Evolutionary conservation across 192 early-diverging fungal species (phyloP).

Genomic region (Coemansia sp.): DNA sequence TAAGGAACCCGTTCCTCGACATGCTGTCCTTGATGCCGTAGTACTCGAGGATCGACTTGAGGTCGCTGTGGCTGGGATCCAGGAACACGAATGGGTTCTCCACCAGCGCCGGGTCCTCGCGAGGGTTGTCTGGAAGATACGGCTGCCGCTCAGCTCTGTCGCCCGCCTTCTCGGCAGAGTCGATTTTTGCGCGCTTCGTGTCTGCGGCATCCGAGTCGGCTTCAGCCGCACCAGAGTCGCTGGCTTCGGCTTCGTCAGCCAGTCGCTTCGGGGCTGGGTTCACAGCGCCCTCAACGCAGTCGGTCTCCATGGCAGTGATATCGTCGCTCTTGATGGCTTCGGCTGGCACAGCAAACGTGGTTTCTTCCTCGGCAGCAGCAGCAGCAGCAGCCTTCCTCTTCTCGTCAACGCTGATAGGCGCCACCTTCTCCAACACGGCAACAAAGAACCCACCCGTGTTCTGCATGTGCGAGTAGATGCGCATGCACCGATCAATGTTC

Average conservation of each 20-base stretch:
- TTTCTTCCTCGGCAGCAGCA: background rate
- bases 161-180: background rate
- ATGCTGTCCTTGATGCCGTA: conserved; percentile 80
- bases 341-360: background rate
- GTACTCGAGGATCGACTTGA: conserved; percentile 66
- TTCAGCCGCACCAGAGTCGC: conserved; percentile 8
- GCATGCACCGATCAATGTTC: conserved; percentile 76
- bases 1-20: conserved; percentile 81
- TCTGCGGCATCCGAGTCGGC: conserved; percentile 13
- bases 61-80: conserved; percentile 59
- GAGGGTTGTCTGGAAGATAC: conserved; percentile 49
- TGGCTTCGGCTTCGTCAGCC: conserved; percentile 4
- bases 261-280: conserved; percentile 15
- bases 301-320: background rate
- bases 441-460: conserved; percentile 99
- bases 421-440: conserved; percentile 91
- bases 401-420: conserved; percentile 62
- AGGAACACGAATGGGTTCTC: conserved; percentile 94
- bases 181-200: conserved; percentile 8
- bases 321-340: conserved; percentile 23
- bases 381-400: conserved; percentile 22
- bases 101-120: conserved; percentile 56
- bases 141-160: conserved; percentile 15
- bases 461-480: conserved; percentile 92
- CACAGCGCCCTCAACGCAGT: background rate